Base-by-base conservation (phyloP, 176 grass and related monocot species). In the Oropetium thomaeum region DNA sequence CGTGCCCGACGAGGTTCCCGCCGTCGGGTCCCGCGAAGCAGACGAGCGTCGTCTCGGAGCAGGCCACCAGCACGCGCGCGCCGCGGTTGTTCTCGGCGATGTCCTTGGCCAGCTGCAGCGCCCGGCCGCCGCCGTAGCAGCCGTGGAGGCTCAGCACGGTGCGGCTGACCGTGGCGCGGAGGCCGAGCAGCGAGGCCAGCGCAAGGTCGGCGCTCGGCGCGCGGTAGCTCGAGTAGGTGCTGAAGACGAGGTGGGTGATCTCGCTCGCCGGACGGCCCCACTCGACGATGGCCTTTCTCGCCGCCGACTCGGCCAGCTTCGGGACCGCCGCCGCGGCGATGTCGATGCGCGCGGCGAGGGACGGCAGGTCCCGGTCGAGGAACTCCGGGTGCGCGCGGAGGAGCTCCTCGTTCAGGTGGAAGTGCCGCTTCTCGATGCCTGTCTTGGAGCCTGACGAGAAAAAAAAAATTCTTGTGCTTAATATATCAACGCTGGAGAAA, bases 201-300 rank as follows among this genome's bases (percentile, higher is more conserved):
- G 54, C 25, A 34, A 54, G 78, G 43, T 90, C 88, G 4, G 69
- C 62, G 2, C 79, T 72, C 0, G 88, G 89, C 4, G 78, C 83
- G 19, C 76, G 58, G 9, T 20, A 85, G 57, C 71, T 84, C n/a
- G 69, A 77, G 52, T 77, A 87, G 34, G 76, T 91, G 81, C 74
- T 65, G 43, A 91, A 77, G 16, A 91, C 11, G 13, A 91, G 73
- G 62, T 88, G 89, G 7, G 89, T 92, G 62, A 92, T 85, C 45
- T 85, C 84, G 25, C 68, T 85, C 10, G 76, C 58, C 0, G 84
- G 71, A 19, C 83, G 89, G 20, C 89, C 85, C 89, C 89, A 91
- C 32, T 91, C 85, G 42, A 83, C 84, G 31, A 92, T 82, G 53
- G 89, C 89, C n/a, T 62, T 87, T 33, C 14, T 2, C 2, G 85